Evolutionary conservation across 2,329 filamentous ascomycete species (phyloP).

Genomic region (Pyrenochaeta sp.): DNA sequence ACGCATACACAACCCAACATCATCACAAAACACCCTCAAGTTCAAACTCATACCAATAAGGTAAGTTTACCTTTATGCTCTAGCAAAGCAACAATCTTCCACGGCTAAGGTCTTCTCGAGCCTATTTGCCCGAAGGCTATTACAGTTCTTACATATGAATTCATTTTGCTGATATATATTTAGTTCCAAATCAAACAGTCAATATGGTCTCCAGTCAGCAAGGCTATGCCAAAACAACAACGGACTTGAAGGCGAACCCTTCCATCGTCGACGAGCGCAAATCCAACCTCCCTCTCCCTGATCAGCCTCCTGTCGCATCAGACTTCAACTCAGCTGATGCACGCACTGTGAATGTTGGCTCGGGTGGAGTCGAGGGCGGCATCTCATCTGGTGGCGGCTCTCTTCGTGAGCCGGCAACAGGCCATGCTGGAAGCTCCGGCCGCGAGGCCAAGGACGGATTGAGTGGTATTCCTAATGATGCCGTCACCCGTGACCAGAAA

Average conservation of each 20-base stretch:
- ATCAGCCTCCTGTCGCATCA: constrained; percentile 77
- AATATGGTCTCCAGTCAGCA: constrained; percentile 37
- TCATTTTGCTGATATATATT: constrained; percentile 8
- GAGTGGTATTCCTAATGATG: constrained; percentile 67
- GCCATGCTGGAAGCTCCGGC: constrained; percentile 64
- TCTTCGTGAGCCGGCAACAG: constrained; percentile 60
- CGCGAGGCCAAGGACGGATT: constrained; percentile 69
- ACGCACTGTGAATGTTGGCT: constrained; percentile 74
- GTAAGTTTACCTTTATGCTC: constrained; percentile 9
- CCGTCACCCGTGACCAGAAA: constrained; percentile 59
- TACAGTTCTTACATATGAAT: neutral
- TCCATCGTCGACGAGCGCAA: constrained; percentile 72
- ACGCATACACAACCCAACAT: constrained; percentile 1
- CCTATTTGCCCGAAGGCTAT: neutral
- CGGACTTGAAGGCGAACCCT: constrained; percentile 38
- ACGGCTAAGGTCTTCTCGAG: neutral
- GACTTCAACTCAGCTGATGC: constrained; percentile 80
- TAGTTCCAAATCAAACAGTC: constrained; percentile 10
- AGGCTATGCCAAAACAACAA: constrained; percentile 28
- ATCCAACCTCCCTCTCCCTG: constrained; percentile 80
- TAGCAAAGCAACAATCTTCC: no score
- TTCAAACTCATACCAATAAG: constrained; percentile 9
- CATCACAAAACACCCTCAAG: neutral
- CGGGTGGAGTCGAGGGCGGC: constrained; percentile 61
- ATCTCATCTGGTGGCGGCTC: constrained; percentile 56